Evolutionary conservation across 1,139 yeast genomes (phyloP).

Genomic region (Geotrichum siamense): DNA sequence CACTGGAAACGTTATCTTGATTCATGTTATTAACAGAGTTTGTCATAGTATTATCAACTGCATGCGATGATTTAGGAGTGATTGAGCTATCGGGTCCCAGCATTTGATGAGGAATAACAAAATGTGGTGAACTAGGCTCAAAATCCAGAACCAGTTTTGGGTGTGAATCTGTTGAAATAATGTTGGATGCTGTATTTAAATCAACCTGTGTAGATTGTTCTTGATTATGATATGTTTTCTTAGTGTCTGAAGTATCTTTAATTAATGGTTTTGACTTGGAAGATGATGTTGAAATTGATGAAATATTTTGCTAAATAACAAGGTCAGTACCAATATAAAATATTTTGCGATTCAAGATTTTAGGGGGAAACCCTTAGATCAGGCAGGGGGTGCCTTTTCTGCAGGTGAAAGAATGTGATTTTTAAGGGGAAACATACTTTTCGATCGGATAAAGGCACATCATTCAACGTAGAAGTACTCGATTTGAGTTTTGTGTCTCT

Average conservation of each 20-base stretch:
- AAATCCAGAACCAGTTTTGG: slow-evolving; percentile 9
- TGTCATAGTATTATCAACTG: background rate
- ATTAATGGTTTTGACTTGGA: no score
- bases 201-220: no score
- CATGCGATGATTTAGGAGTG: no score
- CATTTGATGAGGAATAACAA: slow-evolving; percentile 5
- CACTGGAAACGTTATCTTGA: background rate
- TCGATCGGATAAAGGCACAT: background rate
- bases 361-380: background rate
- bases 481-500: background rate
- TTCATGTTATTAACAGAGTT: background rate
- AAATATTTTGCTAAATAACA: no score
- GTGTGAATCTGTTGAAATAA: background rate
- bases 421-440: slow-evolving; percentile 2
- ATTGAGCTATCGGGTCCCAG: slow-evolving; percentile 7
- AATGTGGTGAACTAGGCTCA: slow-evolving; percentile 13
- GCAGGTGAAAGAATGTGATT: background rate
- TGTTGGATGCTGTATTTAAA: slow-evolving; percentile 1
- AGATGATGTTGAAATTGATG: no score
- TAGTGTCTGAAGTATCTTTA: no score
- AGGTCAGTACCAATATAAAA: no score
- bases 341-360: no score
- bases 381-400: background rate
- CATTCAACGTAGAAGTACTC: background rate
- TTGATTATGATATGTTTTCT: no score